phyloP scores from a whole-genome alignment of 345 rosid genomes.

The Arabis hirsuta region DNA sequence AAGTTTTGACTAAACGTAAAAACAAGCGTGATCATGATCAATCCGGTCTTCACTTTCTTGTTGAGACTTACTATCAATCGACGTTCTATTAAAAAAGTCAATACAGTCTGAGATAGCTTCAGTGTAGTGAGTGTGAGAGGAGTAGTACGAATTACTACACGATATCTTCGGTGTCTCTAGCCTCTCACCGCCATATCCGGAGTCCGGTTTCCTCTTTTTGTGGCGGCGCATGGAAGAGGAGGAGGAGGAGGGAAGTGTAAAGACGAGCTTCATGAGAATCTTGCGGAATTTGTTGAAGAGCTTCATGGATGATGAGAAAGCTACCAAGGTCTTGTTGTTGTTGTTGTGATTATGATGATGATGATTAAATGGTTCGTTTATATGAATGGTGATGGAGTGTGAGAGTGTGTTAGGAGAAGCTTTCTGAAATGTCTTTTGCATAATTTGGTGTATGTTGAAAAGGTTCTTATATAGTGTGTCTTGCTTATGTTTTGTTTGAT shows the following conservation, averaged over 20 bases:
- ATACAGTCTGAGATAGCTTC: conserved; percentile 92
- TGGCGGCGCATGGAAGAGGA: conserved; percentile 26
- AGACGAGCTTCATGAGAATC: conserved; percentile 62
- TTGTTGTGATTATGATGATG: conserved; percentile 17
- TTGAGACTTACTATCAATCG: conserved; percentile 34
- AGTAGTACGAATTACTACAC: conserved; percentile 78
- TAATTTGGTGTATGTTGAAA: conserved; percentile 32
- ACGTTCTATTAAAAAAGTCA: conserved; percentile 84
- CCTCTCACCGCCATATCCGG: conserved; percentile 43
- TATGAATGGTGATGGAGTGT: conserved; percentile 46
- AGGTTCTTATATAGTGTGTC: conserved; percentile 25
- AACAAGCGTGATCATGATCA: conserved; percentile 19
- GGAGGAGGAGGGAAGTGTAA: conserved; percentile 50
- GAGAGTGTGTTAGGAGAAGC: conserved; percentile 30
- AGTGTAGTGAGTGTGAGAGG: conserved; percentile 76
- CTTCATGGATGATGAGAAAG: conserved; percentile 67
- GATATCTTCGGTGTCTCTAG: conserved; percentile 83
- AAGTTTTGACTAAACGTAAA: conserved; percentile 25
- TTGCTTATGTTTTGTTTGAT: conserved; percentile 35
- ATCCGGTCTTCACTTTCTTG: conserved; percentile 23
- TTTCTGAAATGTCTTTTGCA: conserved; percentile 36
- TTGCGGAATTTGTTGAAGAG: conserved; percentile 70
- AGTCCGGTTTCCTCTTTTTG: conserved; percentile 3
- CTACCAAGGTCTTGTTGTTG: conserved; percentile 35
- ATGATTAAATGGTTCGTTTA: conserved; percentile 38